Base-by-base conservation (phyloP, 192 early-diverging fungal genomes). In the Fimicolochytrium jonesii region DNA sequence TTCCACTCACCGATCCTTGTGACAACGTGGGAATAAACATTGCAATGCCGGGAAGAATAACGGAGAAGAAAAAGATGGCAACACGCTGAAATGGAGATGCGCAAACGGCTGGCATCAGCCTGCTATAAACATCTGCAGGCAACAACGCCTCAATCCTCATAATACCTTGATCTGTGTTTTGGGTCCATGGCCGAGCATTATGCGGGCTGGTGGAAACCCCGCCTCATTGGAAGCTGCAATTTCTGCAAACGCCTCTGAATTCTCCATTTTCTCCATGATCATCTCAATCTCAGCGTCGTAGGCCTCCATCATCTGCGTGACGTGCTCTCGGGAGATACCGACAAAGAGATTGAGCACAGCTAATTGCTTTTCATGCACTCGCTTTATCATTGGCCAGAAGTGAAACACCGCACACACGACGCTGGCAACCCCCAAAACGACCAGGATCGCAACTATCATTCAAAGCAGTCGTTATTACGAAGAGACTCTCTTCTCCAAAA, bases 171-270 rank as follows among this genome's bases (percentile, higher is more conserved):
- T 6, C 11, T 50, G 48, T 29, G 15, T 22, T 26, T 25, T 50
- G 5, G 48, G 48, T 11, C 48, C 48, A 4, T 17, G 3, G 30
- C 30, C 30, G 3, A 50, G 26, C 48, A 50, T 50, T 22, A 2
- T 22, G 17, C 28, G 48, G 5, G 48, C 3, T 25, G 48, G 26
- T 29, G 48, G 48, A 20, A 50, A 25, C 15, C 20, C 48, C 15
- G 48, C 48, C 15, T 50, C 48, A 30, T 50, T 50, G 48, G 48
- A 50, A 2, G 48, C 48, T 15, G 48, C 48, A 30, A 50, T 50
- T 25, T 26, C 3, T 15, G 48, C 48, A 15, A 50, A 50, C 15
- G 28, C 26, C 17, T 50, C 48, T 5, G 20, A 7, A 13, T 50
- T 17, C 15, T 50, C 48, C 48, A 50, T 50, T 13, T 3, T 50